Evolutionary conservation across 495 filamentous ascomycete genomes (phyloP).

Genomic region (Symbiotaphrina buchneri): DNA sequence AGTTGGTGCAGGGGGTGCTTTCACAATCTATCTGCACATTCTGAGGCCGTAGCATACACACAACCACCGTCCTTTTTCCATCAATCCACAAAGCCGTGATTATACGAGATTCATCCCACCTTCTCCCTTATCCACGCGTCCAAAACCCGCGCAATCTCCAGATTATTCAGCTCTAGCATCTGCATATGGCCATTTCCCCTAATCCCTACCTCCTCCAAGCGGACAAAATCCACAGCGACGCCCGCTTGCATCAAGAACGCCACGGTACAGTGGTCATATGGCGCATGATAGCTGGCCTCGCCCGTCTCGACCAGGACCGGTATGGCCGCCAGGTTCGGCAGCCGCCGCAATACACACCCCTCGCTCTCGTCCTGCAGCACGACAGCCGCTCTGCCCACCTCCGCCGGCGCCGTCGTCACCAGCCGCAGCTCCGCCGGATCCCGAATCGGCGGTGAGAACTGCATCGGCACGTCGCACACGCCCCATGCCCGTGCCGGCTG

Average conservation of each 20-base stretch:
- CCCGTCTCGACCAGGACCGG: conserved; percentile 9
- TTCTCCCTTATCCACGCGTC: not conserved
- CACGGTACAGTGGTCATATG: conserved; percentile 12
- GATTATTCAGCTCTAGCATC: conserved; percentile 12
- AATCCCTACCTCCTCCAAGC: conserved; percentile 10
- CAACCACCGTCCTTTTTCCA: too few relatives aligned
- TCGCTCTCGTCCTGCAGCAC: conserved; percentile 1
- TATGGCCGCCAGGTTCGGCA: conserved; percentile 9
- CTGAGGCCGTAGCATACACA: too few relatives aligned
- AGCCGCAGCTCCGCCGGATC: not conserved
- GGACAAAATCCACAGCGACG: conserved; percentile 8
- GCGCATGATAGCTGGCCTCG: conserved; percentile 12
- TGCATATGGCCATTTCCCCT: conserved; percentile 13
- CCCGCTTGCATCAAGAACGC: conserved; percentile 11
- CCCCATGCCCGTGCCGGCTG: conserved; percentile 9
- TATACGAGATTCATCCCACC: too few relatives aligned
- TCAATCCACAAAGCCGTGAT: too few relatives aligned
- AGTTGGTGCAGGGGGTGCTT: too few relatives aligned
- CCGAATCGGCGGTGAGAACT: conserved; percentile 9
- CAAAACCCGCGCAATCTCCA: conserved; percentile 7
- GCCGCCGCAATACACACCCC: conserved; percentile 7
- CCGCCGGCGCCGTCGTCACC: too few relatives aligned
- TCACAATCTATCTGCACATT: too few relatives aligned
- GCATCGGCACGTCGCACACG: conserved; percentile 12
- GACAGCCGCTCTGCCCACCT: conserved; percentile 3